Conservation (phyloP, 441 rosid genomes). For the Adansonia rubrostipa region DNA sequence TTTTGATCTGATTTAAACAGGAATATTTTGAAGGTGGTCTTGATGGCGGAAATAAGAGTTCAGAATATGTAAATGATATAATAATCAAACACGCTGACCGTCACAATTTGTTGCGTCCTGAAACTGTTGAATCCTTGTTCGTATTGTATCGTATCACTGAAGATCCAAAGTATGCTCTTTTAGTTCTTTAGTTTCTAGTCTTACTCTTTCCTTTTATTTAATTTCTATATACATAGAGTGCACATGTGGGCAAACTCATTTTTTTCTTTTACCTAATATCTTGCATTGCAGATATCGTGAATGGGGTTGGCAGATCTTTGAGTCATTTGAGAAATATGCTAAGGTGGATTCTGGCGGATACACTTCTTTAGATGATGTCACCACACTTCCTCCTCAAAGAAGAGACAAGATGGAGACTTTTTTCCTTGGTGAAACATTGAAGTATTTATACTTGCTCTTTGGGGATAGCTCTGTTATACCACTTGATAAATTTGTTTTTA, state of each 20-base stretch:
- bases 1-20: conserved; percentile 49
- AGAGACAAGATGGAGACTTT: conserved; percentile 98
- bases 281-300: conserved; percentile 72
- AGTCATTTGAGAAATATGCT: conserved; percentile 88
- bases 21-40: conserved; percentile 77
- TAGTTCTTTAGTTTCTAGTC: not conserved
- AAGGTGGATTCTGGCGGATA: conserved; percentile 89
- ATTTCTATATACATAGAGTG: not conserved
- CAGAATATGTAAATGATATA: conserved; percentile 74
- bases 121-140: conserved; percentile 94
- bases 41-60: conserved; percentile 91
- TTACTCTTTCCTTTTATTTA: not conserved
- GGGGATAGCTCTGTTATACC: conserved; percentile 69
- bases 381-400: conserved; percentile 71
- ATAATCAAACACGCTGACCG: conserved; percentile 83
- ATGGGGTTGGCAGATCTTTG: conserved; percentile 98
- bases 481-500: conserved; percentile 81
- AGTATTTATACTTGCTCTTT: conserved; percentile 88
- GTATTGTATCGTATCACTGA: conserved; percentile 81
- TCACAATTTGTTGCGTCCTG: conserved; percentile 95
- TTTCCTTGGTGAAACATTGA: conserved; percentile 87
- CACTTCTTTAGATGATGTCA: conserved; percentile 82
- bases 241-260: not conserved
- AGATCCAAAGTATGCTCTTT: conserved; percentile 67
- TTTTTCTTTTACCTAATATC: not conserved